These are phyloP conservation scores for Phytophthora constricta DNA, from an alignment of 352 stramenopile genomes.

Conservation along the genomic window DNA sequence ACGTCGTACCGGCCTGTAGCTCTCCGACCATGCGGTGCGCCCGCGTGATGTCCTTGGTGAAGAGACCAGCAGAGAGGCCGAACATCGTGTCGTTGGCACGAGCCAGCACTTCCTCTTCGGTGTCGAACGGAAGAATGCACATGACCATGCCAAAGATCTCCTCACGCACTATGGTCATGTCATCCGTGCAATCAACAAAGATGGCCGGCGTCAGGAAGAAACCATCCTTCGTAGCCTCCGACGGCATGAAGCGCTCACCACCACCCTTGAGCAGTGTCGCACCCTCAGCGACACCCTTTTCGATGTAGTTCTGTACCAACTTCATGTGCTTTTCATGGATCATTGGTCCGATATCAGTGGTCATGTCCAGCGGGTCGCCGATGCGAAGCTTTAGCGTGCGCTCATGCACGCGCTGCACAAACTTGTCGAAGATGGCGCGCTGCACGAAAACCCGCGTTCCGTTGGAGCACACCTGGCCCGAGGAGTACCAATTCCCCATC, in stretches of 20 bases:
- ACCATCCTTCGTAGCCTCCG: slow-evolving; percentile 56
- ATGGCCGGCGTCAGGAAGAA: slow-evolving; percentile 93
- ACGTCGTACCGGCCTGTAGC: slow-evolving; percentile 81
- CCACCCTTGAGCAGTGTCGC: slow-evolving; percentile 68
- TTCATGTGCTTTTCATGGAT: slow-evolving; percentile 85
- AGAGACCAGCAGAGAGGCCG: slow-evolving; percentile 84
- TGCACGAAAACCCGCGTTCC: slow-evolving; percentile 92
- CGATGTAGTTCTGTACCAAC: slow-evolving; percentile 78
- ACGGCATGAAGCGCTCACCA: slow-evolving; percentile 58
- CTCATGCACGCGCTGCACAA: slow-evolving; percentile 82
- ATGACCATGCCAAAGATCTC: slow-evolving; percentile 90
- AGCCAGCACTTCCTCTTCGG: slow-evolving; percentile 73
- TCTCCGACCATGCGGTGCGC: slow-evolving; percentile 76
- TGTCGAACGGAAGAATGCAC: slow-evolving; percentile 78
- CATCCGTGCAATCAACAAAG: slow-evolving; percentile 86
- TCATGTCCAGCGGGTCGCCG: slow-evolving; percentile 82
- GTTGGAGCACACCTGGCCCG: slow-evolving; percentile 91
- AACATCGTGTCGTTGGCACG: slow-evolving; percentile 87
- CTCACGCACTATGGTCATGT: slow-evolving; percentile 89
- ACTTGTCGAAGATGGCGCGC: slow-evolving; percentile 77
- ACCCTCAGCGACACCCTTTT: slow-evolving; percentile 58
- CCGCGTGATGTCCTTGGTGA: slow-evolving; percentile 83
- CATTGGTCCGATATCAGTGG: slow-evolving; percentile 88
- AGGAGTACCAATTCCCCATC: slow-evolving; percentile 91
- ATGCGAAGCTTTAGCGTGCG: slow-evolving; percentile 78